Evolutionary conservation across 768 basidiomycete genomes (phyloP), one percentile per base, ranked within the genome.

Genomic region (Heimioporus sp.): DNA sequence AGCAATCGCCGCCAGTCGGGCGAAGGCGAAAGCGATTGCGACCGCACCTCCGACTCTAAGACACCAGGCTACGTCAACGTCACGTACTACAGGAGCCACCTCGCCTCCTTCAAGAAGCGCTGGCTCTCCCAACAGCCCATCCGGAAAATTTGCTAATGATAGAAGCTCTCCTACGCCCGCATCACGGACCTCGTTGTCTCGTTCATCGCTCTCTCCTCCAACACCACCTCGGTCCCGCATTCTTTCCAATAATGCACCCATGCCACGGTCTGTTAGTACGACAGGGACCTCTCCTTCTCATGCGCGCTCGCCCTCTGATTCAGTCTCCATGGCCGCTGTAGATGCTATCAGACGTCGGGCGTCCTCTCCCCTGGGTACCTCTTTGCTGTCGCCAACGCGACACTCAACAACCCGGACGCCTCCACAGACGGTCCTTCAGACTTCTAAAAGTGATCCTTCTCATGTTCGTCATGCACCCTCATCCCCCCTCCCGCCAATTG

Each of bases 1-100:
- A 10, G 83, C 90, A 20, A 90, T 95, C 60, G 93, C 93, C 37
- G 92, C 93, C 19, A 94, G 89, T 65, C 80, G 92, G 20, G 90
- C 87, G 15, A 95, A 91, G 65, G 90, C 90, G 15, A 92, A 85
- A 62, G 86, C 82, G 19, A 90, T 90, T 54, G 89, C 91, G 3
- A 85, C 78, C 31, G 87, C 90, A 10, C 91, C 91, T 17, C 91
- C 91, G 4, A 80, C 80, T 46, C 75, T 90, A 44, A 79, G 86
- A 47, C 91, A 92, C 66, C 89, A 91, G 65, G 88, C 90, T 6
- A 92, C 88, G 10, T 88, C 90, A 44, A 73, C 71, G 15, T 76
- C 88, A 32, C 81, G 87, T 59, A 75, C 79, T 9, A 72, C 77
- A 41, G 72, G 74, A 16, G 64, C 74, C 16, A 64, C 69, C 15